phyloP scores from a whole-genome alignment of 805 yeast genomes.

The Candida broadrunensis region DNA sequence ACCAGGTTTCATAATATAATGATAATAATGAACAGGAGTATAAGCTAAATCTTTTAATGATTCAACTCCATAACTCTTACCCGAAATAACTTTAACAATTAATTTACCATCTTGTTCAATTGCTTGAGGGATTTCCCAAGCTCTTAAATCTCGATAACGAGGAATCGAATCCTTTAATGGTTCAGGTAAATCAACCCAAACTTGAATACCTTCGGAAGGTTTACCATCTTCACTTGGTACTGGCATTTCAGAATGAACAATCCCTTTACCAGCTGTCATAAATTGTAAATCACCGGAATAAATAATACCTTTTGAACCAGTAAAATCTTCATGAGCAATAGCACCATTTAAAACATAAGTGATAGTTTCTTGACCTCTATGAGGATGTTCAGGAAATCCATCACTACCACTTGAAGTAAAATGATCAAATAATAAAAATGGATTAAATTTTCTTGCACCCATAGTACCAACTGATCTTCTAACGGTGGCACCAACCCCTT shows the following conservation, averaged over 20 bases:
- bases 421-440: conserved; percentile 80
- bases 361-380: conserved; percentile 38
- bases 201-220: conserved; percentile 63
- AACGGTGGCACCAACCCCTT: conserved; percentile 87
- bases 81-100: conserved; percentile 70
- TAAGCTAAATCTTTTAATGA: conserved; percentile 74
- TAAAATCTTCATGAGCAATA: conserved; percentile 60
- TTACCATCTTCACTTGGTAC: conserved; percentile 51
- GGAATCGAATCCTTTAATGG: conserved; percentile 63
- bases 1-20: conserved; percentile 62
- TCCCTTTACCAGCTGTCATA: conserved; percentile 91
- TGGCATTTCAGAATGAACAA: conserved; percentile 87
- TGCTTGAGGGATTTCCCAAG: conserved; percentile 68
- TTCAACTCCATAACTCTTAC: conserved; percentile 72
- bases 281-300: conserved; percentile 85
- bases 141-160: conserved; percentile 72
- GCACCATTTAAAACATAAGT: conserved; percentile 32
- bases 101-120: conserved; percentile 61
- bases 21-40: conserved; percentile 76
- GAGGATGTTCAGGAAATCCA: conserved; percentile 51
- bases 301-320: conserved; percentile 76
- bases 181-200: conserved; percentile 84
- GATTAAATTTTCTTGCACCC: conserved; percentile 70
- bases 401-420: conserved; percentile 60
- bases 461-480: conserved; percentile 75